Percentiles rank a stretch among this genome's conserved stretches.
These are phyloP conservation scores for Fusarium kyushuense DNA, from an alignment of 2,329 filamentous ascomycete genomes.

Conservation along the genomic window DNA sequence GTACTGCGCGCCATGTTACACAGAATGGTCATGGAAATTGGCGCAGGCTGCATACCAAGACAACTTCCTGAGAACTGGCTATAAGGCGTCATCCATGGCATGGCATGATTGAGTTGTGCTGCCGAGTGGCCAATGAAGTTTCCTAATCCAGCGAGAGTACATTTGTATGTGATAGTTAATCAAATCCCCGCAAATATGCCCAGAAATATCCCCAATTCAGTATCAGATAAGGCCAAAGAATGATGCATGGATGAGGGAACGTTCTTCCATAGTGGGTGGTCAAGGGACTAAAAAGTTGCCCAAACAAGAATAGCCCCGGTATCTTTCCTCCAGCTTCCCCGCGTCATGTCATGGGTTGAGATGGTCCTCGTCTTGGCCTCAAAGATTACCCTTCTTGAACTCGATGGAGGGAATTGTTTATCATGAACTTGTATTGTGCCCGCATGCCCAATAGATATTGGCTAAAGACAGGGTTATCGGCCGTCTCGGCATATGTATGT, in stretches of 20 bases:
- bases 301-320: slow-evolving; percentile 20
- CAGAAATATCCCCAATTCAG: slow-evolving; percentile 29
- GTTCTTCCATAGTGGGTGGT: slow-evolving; percentile 1
- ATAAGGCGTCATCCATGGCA: slow-evolving; percentile 3
- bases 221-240: slow-evolving; percentile 17
- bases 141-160: slow-evolving; percentile 12
- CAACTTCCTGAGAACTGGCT: not conserved
- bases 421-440: not conserved
- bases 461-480: not conserved
- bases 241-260: not conserved
- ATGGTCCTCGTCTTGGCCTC: slow-evolving; percentile 21
- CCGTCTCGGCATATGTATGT: not conserved
- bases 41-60: slow-evolving; percentile 1
- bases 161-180: not conserved
- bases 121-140: slow-evolving; percentile 20
- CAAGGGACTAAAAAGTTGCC: slow-evolving; percentile 37
- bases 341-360: slow-evolving; percentile 8
- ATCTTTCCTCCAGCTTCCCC: slow-evolving; percentile 13
- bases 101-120: not conserved
- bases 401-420: not conserved
- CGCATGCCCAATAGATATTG: not conserved
- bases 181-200: slow-evolving; percentile 3
- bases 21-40: slow-evolving; percentile 6
- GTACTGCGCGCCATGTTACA: slow-evolving; percentile 12
- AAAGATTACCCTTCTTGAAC: slow-evolving; percentile 33